phyloP scores from a whole-genome alignment of 306 rosid species.

The Citrullus amarus region DNA sequence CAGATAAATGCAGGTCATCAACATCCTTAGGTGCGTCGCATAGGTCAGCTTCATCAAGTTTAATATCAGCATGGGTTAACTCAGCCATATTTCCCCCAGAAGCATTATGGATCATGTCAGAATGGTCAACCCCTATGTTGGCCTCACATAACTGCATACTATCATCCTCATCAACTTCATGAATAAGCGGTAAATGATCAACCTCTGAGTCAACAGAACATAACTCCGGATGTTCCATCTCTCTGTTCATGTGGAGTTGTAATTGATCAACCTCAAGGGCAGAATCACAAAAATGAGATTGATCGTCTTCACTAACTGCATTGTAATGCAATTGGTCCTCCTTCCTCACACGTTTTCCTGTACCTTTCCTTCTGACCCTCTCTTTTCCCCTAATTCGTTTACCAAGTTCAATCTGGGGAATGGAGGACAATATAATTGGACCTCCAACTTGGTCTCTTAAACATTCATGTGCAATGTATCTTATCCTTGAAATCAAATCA shows the following conservation, averaged over 20 bases:
- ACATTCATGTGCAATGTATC: slow-evolving; percentile 80
- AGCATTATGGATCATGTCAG: slow-evolving; percentile 33
- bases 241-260: slow-evolving; percentile 38
- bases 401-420: slow-evolving; percentile 55
- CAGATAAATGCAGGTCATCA: slow-evolving; percentile 13
- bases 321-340: slow-evolving; percentile 47
- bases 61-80: slow-evolving; percentile 21
- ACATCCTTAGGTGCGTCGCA: slow-evolving; percentile 10
- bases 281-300: slow-evolving; percentile 53
- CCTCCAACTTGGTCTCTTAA: slow-evolving; percentile 93
- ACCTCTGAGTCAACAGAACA: slow-evolving; percentile 38
- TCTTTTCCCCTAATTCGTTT: slow-evolving; percentile 86
- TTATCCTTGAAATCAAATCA: slow-evolving; percentile 68
- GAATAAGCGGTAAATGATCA: slow-evolving; percentile 37
- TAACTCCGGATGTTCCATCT: slow-evolving; percentile 39
- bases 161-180: slow-evolving; percentile 31
- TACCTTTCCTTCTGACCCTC: slow-evolving; percentile 80
- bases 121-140: slow-evolving; percentile 44
- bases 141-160: slow-evolving; percentile 45
- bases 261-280: slow-evolving; percentile 43
- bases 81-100: slow-evolving; percentile 30
- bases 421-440: slow-evolving; percentile 36
- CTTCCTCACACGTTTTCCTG: slow-evolving; percentile 69
- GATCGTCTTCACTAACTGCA: slow-evolving; percentile 66
- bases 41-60: slow-evolving; percentile 20